A percentile compares a stretch with the other conserved stretches of the same genome.
These are phyloP conservation scores for Heliamphora exappendiculata DNA, from an alignment of 148 eudicot genomes.

Conservation along the genomic window DNA sequence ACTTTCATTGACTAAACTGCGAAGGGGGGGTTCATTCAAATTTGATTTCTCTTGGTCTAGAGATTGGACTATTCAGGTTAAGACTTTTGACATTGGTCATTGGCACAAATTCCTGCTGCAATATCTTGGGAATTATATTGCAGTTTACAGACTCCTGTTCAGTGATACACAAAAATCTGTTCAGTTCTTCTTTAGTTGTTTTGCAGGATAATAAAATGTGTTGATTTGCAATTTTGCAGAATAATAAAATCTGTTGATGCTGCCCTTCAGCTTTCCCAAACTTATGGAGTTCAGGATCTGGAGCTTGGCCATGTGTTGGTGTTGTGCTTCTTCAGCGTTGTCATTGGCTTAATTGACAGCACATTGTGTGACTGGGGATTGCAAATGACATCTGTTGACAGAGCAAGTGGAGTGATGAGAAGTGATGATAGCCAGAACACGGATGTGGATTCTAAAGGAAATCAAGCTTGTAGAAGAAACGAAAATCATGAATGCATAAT, in stretches of 20 bases:
- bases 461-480: constrained; percentile 13
- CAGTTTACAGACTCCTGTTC: background rate
- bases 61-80: background rate
- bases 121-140: background rate
- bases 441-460: constrained; percentile 11
- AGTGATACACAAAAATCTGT: background rate
- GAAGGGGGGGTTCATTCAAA: background rate
- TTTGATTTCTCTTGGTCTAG: constrained; percentile 3
- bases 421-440: constrained; percentile 3
- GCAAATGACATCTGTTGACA: constrained; percentile 13
- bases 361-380: constrained; percentile 21
- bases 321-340: constrained; percentile 24
- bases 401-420: background rate
- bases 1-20: background rate
- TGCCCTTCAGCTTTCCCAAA: constrained; percentile 29
- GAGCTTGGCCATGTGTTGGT: constrained; percentile 20
- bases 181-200: background rate
- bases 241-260: constrained; percentile 19
- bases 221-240: constrained; percentile 17
- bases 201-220: constrained; percentile 21
- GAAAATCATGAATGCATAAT: constrained; percentile 14
- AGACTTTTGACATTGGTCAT: background rate
- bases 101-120: constrained; percentile 1
- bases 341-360: constrained; percentile 23
- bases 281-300: constrained; percentile 13